Base-by-base conservation (phyloP, 2,329 filamentous ascomycete species). In the Cladophialophora exuberans region DNA sequence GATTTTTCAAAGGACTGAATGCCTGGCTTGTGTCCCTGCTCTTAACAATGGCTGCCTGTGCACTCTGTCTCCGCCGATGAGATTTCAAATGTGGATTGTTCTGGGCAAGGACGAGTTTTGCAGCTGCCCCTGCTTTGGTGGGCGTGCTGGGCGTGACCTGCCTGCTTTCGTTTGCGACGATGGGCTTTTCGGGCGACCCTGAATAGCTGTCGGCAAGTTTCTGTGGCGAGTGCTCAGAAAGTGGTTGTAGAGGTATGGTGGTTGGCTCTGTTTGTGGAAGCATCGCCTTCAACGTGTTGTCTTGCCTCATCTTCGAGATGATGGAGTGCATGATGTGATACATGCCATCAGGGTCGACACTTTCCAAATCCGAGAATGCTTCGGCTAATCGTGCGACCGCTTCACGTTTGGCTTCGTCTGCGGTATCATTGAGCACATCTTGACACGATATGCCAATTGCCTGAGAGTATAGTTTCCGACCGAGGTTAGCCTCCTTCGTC, bases 301-400 rank as follows among this genome's bases (percentile, higher is more conserved):
- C 68, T 66, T 66, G 66, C 56, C 87, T 82, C 42, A 95, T 80
- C 53, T 84, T 83, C n/a, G 89, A 81, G 57, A 95, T 80, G 61
- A 96, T 83, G 53, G 84, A 82, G 66, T 86, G 88, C 67, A 99
- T 79, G 13, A 99, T 79, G 62, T 96, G 85, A 65, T 93, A 94
- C 35, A 92, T 84, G 15, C 92, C 92, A 69, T 97, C 93, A 0
- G 93, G 93, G 66, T 99, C 93, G 25, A 93, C 80, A 39, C 89
- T 84, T 70, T 97, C 90, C 26, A 99, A 80, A 10, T 86, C 82
- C 3, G 86, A 87, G 78, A 94, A 95, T 0, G 93, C 92, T 69
- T 96, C 89, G 0, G 89, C 90, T 10, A 97, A 79, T 60, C 85
- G 84, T 2, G 88, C 89, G 25, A 97, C 80, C 0, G 90, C 90